phyloP scores from a whole-genome alignment of 2,329 filamentous ascomycete species.

The Talaromyces sp. region DNA sequence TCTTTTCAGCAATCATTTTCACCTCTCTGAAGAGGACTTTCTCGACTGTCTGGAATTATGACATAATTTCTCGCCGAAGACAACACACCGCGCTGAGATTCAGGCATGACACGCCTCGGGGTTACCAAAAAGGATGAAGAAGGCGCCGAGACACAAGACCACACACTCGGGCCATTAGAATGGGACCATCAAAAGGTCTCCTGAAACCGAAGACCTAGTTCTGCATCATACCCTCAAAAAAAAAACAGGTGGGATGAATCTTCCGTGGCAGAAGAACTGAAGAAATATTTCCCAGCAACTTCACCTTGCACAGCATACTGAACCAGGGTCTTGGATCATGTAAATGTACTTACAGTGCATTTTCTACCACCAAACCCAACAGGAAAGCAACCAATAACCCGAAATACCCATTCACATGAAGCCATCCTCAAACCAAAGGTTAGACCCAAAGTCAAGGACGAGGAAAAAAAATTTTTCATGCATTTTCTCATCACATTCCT shows the following conservation, averaged over 20 bases:
- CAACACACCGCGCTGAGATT: background rate
- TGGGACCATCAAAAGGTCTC: too few relatives aligned
- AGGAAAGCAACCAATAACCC: background rate
- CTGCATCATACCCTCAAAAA: background rate
- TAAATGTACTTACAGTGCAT: background rate
- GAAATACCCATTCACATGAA: background rate
- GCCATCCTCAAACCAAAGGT: background rate
- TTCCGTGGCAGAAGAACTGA: background rate
- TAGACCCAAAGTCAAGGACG: background rate
- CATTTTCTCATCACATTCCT: conserved; percentile 11
- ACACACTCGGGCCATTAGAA: too few relatives aligned
- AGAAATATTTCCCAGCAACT: background rate
- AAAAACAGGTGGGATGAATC: background rate
- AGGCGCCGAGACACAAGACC: background rate
- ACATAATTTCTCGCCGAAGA: background rate
- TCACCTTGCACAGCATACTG: background rate
- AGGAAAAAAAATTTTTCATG: background rate
- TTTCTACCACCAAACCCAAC: background rate
- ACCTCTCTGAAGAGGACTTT: background rate
- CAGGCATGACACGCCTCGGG: background rate
- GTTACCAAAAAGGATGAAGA: background rate
- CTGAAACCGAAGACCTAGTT: background rate
- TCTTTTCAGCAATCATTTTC: background rate
- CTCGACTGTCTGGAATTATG: background rate
- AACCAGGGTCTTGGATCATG: background rate